Conservation (phyloP, 202 grass and related monocot genomes). For the Alloteropsis angusta region DNA sequence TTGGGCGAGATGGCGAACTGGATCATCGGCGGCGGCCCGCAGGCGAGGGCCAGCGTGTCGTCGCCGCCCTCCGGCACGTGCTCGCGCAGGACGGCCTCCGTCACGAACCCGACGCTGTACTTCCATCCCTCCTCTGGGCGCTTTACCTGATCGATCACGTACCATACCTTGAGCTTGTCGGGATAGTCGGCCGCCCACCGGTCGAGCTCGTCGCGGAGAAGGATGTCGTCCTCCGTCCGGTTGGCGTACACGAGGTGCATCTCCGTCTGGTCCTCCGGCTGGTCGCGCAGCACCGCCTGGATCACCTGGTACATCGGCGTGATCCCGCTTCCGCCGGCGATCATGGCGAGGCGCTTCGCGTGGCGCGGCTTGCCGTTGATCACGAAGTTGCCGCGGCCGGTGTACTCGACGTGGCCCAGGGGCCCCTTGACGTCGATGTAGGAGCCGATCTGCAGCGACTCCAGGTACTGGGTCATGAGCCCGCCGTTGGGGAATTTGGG, state of each 20-base stretch:
- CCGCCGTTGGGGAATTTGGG: constrained; percentile 73
- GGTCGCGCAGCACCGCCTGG: constrained; percentile 65
- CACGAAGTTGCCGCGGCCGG: constrained; percentile 52
- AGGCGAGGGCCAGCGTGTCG: constrained; percentile 64
- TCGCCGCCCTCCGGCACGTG: constrained; percentile 52
- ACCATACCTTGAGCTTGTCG: constrained; percentile 74
- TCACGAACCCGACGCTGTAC: constrained; percentile 70
- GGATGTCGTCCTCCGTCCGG: constrained; percentile 85
- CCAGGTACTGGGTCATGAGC: constrained; percentile 70
- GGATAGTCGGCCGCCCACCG: constrained; percentile 54
- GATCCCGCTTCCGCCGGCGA: constrained; percentile 80
- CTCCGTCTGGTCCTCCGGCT: constrained; percentile 67
- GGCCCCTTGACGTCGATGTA: constrained; percentile 56
- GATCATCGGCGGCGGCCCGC: constrained; percentile 87
- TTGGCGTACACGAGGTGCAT: constrained; percentile 95
- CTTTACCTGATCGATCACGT: constrained; percentile 64
- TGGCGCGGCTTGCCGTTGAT: constrained; percentile 54
- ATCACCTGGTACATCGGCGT: constrained; percentile 87
- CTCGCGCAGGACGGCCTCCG: constrained; percentile 48
- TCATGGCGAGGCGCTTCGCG: constrained; percentile 50
- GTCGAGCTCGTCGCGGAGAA: constrained; percentile 72
- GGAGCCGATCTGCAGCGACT: constrained; percentile 40
- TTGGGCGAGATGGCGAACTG: constrained; percentile 73
- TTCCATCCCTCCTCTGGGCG: constrained; percentile 61
- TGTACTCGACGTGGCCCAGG: constrained; percentile 61